A percentile compares a stretch with the other conserved stretches of the same genome.
These are phyloP conservation scores for Tylopilus rubrobrunneus DNA, from an alignment of 768 basidiomycete genomes.

Conservation along the genomic window DNA sequence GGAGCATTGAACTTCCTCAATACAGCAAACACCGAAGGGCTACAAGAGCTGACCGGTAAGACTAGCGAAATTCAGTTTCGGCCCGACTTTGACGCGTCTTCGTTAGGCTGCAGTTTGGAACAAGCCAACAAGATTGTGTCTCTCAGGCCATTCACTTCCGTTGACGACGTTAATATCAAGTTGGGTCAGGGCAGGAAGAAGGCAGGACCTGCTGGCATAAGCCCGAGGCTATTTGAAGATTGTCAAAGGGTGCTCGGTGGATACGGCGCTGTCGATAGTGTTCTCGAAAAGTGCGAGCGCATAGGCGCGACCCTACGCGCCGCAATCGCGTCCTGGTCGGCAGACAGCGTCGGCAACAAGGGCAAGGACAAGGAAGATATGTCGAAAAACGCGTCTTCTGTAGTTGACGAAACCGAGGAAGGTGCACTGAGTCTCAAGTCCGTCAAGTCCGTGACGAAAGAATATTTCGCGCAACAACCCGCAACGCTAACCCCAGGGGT, in stretches of 20 bases:
- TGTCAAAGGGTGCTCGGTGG: conserved; percentile 80
- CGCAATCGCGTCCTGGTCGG: conserved; percentile 77
- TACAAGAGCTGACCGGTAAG: conserved; percentile 76
- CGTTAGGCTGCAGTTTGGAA: conserved; percentile 67
- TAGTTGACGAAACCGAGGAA: conserved; percentile 45
- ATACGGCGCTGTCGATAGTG: conserved; percentile 83
- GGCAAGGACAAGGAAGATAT: conserved; percentile 38
- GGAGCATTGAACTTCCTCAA: conserved; percentile 71
- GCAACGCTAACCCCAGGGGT: conserved; percentile 60
- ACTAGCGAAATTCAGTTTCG: background rate
- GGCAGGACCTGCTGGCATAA: conserved; percentile 76
- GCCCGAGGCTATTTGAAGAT: conserved; percentile 87
- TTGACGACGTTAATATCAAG: conserved; percentile 71
- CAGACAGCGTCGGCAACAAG: conserved; percentile 28
- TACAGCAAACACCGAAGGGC: conserved; percentile 50
- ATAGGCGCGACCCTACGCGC: conserved; percentile 73
- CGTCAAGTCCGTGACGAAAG: conserved; percentile 42
- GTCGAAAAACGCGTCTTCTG: conserved; percentile 16
- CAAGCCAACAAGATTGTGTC: conserved; percentile 79
- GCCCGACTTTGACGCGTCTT: conserved; percentile 2
- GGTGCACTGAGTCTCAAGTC: conserved; percentile 59
- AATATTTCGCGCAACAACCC: conserved; percentile 78
- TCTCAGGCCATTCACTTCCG: conserved; percentile 74
- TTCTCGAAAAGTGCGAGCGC: conserved; percentile 83
- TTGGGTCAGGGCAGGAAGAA: conserved; percentile 88